Percentiles rank a stretch among this genome's conserved stretches.
Evolutionary conservation across 805 yeast genomes (phyloP).

Genomic region (Dipodascopsis uninucleata): DNA sequence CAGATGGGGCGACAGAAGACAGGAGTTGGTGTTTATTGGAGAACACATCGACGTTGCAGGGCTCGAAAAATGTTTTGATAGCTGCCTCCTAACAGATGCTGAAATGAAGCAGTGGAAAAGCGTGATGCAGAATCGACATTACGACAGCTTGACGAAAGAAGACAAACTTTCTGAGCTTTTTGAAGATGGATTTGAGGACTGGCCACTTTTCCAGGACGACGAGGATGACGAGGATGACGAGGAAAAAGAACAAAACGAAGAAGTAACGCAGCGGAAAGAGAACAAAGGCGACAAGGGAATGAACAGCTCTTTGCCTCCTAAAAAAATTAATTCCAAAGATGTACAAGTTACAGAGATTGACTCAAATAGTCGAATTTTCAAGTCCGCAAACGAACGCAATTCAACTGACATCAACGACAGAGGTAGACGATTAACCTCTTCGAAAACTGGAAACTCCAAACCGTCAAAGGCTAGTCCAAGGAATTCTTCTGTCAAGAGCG

Average conservation of each 20-base stretch:
- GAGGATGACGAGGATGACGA: constrained; percentile 25
- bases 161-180: constrained; percentile 32
- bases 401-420: too few species aligned
- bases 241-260: not conserved
- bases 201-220: constrained; percentile 33
- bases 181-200: constrained; percentile 46
- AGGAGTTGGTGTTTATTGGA: constrained; percentile 48
- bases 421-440: too few species aligned
- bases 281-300: too few species aligned
- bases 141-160: constrained; percentile 38
- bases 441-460: too few species aligned
- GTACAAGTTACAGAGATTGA: too few species aligned
- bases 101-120: constrained; percentile 37
- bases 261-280: too few species aligned
- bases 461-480: too few species aligned
- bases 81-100: constrained; percentile 42
- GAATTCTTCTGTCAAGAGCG: too few species aligned
- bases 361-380: too few species aligned
- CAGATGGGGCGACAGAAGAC: constrained; percentile 44
- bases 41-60: constrained; percentile 36
- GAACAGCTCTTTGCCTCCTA: too few species aligned
- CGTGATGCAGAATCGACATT: constrained; percentile 31
- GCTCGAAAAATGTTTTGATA: constrained; percentile 37
- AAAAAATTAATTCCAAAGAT: too few species aligned
- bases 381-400: too few species aligned